Percentiles rank a stretch among this genome's conserved stretches.
These are phyloP conservation scores for Sequoia sempervirens DNA, from an alignment of 75 land plant species.

Conservation along the genomic window DNA sequence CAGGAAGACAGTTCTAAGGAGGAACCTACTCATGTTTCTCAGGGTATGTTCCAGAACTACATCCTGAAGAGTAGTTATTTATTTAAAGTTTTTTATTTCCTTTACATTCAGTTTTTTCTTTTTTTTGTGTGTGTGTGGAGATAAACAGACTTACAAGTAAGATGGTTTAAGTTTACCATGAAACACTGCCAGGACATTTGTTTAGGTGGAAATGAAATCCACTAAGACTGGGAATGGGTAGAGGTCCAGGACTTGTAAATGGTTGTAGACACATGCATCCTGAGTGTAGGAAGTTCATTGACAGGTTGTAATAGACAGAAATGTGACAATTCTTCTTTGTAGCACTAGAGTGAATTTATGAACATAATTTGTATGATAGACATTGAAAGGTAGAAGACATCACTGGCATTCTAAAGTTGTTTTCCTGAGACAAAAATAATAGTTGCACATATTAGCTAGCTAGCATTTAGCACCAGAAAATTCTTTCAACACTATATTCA, in stretches of 20 bases:
- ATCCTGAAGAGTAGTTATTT: not conserved
- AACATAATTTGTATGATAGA: not conserved
- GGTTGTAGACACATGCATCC: not conserved
- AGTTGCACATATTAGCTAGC: not conserved
- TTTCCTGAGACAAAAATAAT: not conserved
- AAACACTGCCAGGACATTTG: not conserved
- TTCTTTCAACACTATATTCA: not conserved
- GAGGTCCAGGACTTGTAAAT: not conserved
- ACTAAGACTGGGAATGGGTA: not conserved
- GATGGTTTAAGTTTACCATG: conserved; percentile 1
- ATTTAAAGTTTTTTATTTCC: too few species aligned
- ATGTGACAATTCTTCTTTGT: not conserved
- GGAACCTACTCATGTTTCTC: not conserved
- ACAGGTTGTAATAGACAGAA: not conserved
- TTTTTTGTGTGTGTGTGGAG: not conserved
- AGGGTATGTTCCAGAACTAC: not conserved
- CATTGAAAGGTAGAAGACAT: not conserved
- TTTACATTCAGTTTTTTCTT: not conserved
- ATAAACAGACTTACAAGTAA: not conserved
- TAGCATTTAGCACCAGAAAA: not conserved
- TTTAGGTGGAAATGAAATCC: not conserved
- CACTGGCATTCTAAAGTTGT: not conserved
- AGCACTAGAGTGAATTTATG: not conserved
- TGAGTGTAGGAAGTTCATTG: not conserved
- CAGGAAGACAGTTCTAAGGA: not conserved